Conservation (phyloP, 2,329 filamentous ascomycete genomes). For the Cercospora sp. region DNA sequence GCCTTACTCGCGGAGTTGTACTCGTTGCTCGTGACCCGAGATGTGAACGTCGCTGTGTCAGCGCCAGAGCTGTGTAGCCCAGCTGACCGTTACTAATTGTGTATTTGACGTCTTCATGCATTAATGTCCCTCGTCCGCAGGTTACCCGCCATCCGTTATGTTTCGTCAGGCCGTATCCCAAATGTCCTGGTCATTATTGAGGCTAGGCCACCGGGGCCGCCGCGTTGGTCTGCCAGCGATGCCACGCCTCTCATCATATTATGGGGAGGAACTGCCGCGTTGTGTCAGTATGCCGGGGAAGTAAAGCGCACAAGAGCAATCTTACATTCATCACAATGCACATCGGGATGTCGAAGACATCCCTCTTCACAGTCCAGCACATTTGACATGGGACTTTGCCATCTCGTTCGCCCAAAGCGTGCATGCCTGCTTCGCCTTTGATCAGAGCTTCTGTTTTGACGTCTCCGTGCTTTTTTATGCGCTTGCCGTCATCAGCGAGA, state of each 20-base stretch:
- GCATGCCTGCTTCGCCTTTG: conserved; percentile 74
- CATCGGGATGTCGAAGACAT: conserved; percentile 98
- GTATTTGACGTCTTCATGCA: background rate
- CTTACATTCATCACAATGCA: conserved; percentile 97
- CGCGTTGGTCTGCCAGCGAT: conserved; percentile 6
- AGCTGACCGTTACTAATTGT: background rate
- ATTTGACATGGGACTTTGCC: conserved; percentile 94
- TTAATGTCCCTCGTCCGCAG: background rate
- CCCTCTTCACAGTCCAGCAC: conserved; percentile 94
- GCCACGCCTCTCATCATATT: conserved; percentile 16
- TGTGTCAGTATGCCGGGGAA: conserved; percentile 10
- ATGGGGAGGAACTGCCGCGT: conserved; percentile 27
- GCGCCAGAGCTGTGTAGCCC: background rate
- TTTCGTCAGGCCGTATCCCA: background rate
- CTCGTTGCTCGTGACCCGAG: background rate
- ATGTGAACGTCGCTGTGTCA: background rate
- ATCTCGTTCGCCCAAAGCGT: conserved; percentile 74
- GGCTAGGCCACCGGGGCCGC: background rate
- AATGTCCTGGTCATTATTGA: background rate
- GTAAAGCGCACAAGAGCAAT: conserved; percentile 33
- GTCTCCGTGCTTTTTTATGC: conserved; percentile 29
- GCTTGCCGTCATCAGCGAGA: conserved; percentile 41
- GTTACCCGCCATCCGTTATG: background rate
- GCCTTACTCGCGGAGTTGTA: background rate
- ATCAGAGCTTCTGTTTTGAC: conserved; percentile 35